phyloP scores from a whole-genome alignment of 371 early-diverging fungal genomes.

The Nematocida ironsii region DNA sequence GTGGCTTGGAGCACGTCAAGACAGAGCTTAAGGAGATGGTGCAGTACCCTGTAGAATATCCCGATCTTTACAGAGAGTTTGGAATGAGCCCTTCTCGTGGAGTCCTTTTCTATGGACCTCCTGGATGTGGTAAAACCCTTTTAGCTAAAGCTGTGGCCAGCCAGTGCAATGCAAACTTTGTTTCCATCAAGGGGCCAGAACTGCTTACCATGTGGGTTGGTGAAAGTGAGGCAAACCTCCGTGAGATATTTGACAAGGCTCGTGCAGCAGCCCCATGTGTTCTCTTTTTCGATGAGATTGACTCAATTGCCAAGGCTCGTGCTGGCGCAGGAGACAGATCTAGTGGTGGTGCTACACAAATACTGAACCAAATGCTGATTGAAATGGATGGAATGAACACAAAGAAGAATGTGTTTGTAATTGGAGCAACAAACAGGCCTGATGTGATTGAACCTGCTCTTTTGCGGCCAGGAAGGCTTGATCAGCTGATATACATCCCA shows the following conservation, averaged over 20 bases:
- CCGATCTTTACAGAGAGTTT: slow-evolving; percentile 98
- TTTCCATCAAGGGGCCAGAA: slow-evolving; percentile 98
- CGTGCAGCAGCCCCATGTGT: slow-evolving; percentile 98
- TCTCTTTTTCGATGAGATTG: slow-evolving; percentile 99
- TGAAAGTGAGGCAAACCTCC: slow-evolving; percentile 97
- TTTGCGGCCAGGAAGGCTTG: slow-evolving; percentile 96
- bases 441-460: slow-evolving; percentile 82
- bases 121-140: slow-evolving; percentile 99
- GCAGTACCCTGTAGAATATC: slow-evolving; percentile 98
- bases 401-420: slow-evolving; percentile 90
- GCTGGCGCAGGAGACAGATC: slow-evolving; percentile 82
- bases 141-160: slow-evolving; percentile 99
- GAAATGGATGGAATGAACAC: slow-evolving; percentile 99
- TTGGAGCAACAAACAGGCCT: slow-evolving; percentile 90
- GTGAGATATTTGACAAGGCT: slow-evolving; percentile 98
- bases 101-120: slow-evolving; percentile 99
- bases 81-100: slow-evolving; percentile 98
- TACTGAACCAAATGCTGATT: slow-evolving; percentile 95
- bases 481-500: slow-evolving; percentile 73
- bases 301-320: slow-evolving; percentile 95
- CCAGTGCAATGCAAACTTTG: slow-evolving; percentile 99
- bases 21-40: slow-evolving; percentile 97
- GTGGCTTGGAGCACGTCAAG: slow-evolving; percentile 96
- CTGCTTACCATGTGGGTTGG: slow-evolving; percentile 99
- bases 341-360: slow-evolving; percentile 78